phyloP scores from a whole-genome alignment of 2,329 filamentous ascomycete species.

The Alternaria incomplexa region DNA sequence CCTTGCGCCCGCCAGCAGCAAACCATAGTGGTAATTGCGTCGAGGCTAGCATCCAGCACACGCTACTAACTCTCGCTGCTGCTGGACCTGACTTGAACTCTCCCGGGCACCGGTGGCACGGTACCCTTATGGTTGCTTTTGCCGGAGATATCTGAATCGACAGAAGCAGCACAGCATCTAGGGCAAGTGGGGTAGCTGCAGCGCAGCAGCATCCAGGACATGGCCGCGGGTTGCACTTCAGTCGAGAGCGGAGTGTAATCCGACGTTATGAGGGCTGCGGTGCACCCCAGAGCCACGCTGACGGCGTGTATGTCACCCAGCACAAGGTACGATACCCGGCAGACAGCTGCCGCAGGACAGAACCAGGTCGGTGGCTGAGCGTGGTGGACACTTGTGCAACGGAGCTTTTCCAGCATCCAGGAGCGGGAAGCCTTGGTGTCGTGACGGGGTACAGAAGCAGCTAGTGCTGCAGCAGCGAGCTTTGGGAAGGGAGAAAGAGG shows the following conservation, averaged over 20 bases:
- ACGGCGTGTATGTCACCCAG: conserved; percentile 32
- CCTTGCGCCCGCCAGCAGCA: conserved; percentile 13
- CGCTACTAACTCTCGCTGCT: not conserved
- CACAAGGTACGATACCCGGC: conserved; percentile 35
- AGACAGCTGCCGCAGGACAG: conserved; percentile 41
- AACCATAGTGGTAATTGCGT: conserved; percentile 12
- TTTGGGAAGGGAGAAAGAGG: conserved; percentile 29
- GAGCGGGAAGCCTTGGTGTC: conserved; percentile 27
- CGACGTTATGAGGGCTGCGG: conserved; percentile 30
- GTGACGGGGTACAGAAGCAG: conserved; percentile 23
- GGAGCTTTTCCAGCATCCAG: conserved; percentile 34
- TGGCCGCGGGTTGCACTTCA: conserved; percentile 7
- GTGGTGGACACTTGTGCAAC: conserved; percentile 29
- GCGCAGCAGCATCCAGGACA: conserved; percentile 23
- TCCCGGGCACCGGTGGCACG: conserved; percentile 39
- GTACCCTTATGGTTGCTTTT: conserved; percentile 34
- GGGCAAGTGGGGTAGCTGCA: conserved; percentile 22
- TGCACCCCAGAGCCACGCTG: conserved; percentile 35
- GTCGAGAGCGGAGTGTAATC: conserved; percentile 31
- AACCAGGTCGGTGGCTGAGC: conserved; percentile 44
- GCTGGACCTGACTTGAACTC: not conserved
- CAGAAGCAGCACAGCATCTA: conserved; percentile 21
- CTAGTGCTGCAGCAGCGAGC: conserved; percentile 34
- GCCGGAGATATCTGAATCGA: conserved; percentile 19
- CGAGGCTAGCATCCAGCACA: conserved; percentile 18